Evolutionary conservation across 345 rosid genomes (phyloP), one percentile per base, ranked within the genome.

Genomic region (Linum usitatissimum): DNA sequence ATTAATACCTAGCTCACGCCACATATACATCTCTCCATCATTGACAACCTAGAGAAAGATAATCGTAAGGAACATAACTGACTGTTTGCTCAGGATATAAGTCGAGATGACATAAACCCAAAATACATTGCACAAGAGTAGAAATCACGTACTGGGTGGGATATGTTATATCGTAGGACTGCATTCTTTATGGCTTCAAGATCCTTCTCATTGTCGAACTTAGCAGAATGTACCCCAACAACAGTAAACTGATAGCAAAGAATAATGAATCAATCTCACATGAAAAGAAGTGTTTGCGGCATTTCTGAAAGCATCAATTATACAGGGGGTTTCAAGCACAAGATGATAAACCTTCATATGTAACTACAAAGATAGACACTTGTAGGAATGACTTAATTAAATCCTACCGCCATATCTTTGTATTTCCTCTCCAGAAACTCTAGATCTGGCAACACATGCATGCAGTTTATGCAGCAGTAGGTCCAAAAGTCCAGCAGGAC

Each of bases 401-500:
- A 68, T 66, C 65, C 62, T 78, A 92, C 96, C 54, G 96, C 96
- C 83, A 61, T 79, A 68, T 85, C 86, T 71, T 83, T 84, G 83
- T 89, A 92, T 68, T 89, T 92, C 61, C 84, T 82, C 83, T 92
- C 98, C 83, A 92, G 70, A 74, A 69, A 87, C 62, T 79, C 98
- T 45, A 92, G 75, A 79, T 92, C 98, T 30, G 93, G 98, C 66
- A 89, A 68, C 64, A 89, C 93, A 42, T 92, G 98, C 88, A 92
- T 87, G 60, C 98, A 92, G 64, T 89, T 89, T 81, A 92, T 86
- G 68, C 95, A 92, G 66, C 98, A 89, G 67, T 92, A 92, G 14
- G 98, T 92, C 98, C 98, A 89, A 77, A 92, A 92, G 64, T 92
- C 96, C 75, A 92, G 85, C 63, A 92, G 68, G 59, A 89, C 98